phyloP scores from a whole-genome alignment of 495 filamentous ascomycete genomes.

The Melanomma pulvis-pyrius region DNA sequence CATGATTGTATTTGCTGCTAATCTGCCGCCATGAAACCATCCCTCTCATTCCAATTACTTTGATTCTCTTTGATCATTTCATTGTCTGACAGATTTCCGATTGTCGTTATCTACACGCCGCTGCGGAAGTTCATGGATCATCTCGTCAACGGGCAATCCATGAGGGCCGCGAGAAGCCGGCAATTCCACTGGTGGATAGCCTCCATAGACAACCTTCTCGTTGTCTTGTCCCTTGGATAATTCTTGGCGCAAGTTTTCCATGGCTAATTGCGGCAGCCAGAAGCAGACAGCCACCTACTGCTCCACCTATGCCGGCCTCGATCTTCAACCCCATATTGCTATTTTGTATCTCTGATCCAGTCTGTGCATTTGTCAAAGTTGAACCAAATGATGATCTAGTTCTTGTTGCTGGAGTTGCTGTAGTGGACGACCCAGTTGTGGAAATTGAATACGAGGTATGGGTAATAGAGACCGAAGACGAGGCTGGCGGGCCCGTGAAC shows the following conservation, averaged over 20 bases:
- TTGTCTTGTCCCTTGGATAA: neutral
- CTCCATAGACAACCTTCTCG: neutral
- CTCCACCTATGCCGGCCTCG: neutral
- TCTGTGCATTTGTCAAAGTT: neutral
- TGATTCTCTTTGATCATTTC: neutral
- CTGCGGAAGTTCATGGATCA: neutral
- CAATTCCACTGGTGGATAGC: neutral
- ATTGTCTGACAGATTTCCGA: neutral
- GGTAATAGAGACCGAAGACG: neutral
- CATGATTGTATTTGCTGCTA: too few relatives aligned
- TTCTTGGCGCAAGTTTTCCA: neutral
- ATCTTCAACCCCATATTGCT: neutral
- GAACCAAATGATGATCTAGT: neutral
- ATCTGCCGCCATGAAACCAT: too few relatives aligned
- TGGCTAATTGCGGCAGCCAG: neutral
- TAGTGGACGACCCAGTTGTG: neutral
- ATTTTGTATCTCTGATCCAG: neutral
- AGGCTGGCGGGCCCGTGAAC: constrained; percentile 1
- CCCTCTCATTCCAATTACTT: too few relatives aligned
- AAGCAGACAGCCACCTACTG: neutral
- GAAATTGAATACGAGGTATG: neutral
- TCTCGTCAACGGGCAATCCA: neutral
- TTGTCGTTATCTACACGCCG: neutral
- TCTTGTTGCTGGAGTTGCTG: neutral
- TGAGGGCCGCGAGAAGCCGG: neutral